Base-by-base conservation (phyloP, 257 asterid genomes). In the Linaria vulgaris region DNA sequence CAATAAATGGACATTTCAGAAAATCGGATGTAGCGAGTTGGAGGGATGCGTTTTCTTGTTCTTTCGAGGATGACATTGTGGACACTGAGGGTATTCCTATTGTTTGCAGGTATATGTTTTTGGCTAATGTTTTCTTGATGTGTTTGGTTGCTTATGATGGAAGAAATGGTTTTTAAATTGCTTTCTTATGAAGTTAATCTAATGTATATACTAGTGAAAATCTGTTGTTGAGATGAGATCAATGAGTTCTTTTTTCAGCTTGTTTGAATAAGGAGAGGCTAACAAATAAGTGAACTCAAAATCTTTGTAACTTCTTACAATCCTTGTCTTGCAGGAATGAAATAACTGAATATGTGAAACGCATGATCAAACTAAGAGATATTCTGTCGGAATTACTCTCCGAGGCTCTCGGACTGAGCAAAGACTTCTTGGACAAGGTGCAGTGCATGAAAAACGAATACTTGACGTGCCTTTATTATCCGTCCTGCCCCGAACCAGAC, bases 401-500 rank as follows among this genome's bases (percentile, higher is more conserved):
- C 12, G 95, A 86, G 73, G 88, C 94, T 12, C 51, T 86, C 15
- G 91, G 91, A 9, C 72, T 82, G 25, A 63, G 59, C 59, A 62
- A 52, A 0, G 81, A 78, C 24, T 60, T 71, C 64, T 55, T 89
- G 48, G 74, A 68, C 56, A 7, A 70, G 49, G 73, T 77, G 37
- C 73, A 80, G 12, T 78, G 85, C 72, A 70, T 83, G 79, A 79
- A 79, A 57, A 78, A 89, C 23, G 80, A 74, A 23, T 75, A 76
- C 12, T 43, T 87, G 24, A 53, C 83, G 0, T 86, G 94, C 69
- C 76, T 79, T 1, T 86, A 89, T 22, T 86, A 89, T 71, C 95
- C 91, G 14, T 60, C 90, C 34, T 81, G 86, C 50, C 97, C 97
- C 3, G 85, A 90, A 63, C 95, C 97, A 0, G 78, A 85, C 11